Base-by-base conservation (phyloP, 2,329 filamentous ascomycete species). In the Pseudopyrenochaeta lycopersici region DNA sequence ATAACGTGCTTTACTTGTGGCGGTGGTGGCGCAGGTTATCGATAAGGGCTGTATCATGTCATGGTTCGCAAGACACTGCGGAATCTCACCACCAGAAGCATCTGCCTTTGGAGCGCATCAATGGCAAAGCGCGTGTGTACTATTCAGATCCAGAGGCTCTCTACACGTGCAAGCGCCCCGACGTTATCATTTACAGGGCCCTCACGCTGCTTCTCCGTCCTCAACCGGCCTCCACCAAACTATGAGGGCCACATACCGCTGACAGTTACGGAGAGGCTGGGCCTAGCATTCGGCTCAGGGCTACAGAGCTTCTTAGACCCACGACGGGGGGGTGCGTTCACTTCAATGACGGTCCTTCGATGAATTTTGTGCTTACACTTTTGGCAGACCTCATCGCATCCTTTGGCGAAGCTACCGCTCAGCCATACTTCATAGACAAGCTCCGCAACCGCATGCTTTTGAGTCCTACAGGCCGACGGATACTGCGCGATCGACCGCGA, bases 181-280 rank as follows among this genome's bases (percentile, higher is more conserved):
- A 2, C 18, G 29, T 27, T 27, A 11, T 30, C 40, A n/a, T 35
- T 35, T 29, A 43, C 12, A 41, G 48, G 46, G 10, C 27, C 52
- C 15, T 17, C 15, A 7, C 80, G 85, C 58, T 72, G 76, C 30
- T 96, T 97, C 81, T 96, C 93, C 38, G 86, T 92, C 58, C 85
- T 96, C 66, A 90, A 90, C 76, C 90, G 95, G 6, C 94, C 94
- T 45, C 84, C 85, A 21, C 91, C 92, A 52, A 95, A 91, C 68
- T 98, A 98, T 79, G 88, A 90, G 1, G 92, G 92, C 76, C 95
- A 99, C 85, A 87, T 98, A 29, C 95, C 94, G 31, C 85, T 99
- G 49, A 97, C 90, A 7, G 78, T 79, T 36, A 68, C 91, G 51
- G 95, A 98, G 78, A 88, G 90, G 49, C 83, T 86, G 54, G 87